These are phyloP conservation scores for Aspergillus sp. DNA, from an alignment of 2,329 filamentous ascomycete species.

Conservation along the genomic window DNA sequence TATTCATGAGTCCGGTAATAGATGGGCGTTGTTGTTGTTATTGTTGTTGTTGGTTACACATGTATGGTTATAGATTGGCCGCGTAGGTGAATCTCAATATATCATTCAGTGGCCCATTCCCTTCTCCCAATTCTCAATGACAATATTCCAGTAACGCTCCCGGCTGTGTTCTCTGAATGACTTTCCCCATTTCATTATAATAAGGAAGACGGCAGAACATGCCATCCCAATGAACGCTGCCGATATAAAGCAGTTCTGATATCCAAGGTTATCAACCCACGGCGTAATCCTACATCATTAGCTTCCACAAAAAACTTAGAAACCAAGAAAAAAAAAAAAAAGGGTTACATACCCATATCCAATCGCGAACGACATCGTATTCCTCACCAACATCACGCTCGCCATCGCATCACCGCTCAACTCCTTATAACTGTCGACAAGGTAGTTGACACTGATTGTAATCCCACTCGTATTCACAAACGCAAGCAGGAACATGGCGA, in stretches of 20 bases:
- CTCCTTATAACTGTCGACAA: conserved; percentile 37
- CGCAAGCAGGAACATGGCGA: conserved; percentile 38
- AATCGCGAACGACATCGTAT: conserved; percentile 44
- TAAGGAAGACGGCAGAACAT: conserved; percentile 30
- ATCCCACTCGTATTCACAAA: conserved; percentile 33
- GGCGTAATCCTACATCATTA: conserved; percentile 35
- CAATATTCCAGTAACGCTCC: conserved; percentile 33
- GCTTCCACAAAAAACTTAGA: not conserved
- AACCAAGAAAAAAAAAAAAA: not conserved
- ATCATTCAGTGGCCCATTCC: conserved; percentile 26
- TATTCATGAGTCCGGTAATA: not conserved
- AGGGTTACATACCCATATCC: conserved; percentile 30
- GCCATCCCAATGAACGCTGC: conserved; percentile 33
- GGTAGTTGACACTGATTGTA: conserved; percentile 34
- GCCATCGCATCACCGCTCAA: conserved; percentile 35
- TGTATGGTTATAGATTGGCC: too few relatives aligned
- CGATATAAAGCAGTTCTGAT: conserved; percentile 42
- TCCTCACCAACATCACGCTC: conserved; percentile 42
- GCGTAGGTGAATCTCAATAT: not conserved
- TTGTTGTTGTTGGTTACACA: too few relatives aligned
- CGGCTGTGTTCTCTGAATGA: conserved; percentile 26
- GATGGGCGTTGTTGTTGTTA: too few relatives aligned
- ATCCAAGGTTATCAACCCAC: conserved; percentile 38
- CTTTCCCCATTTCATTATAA: conserved; percentile 37
- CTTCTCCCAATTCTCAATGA: conserved; percentile 26